Evolutionary conservation across 257 asterid species (phyloP), one percentile per base, ranked within the genome.

Genomic region (Verbascum thapsus): DNA sequence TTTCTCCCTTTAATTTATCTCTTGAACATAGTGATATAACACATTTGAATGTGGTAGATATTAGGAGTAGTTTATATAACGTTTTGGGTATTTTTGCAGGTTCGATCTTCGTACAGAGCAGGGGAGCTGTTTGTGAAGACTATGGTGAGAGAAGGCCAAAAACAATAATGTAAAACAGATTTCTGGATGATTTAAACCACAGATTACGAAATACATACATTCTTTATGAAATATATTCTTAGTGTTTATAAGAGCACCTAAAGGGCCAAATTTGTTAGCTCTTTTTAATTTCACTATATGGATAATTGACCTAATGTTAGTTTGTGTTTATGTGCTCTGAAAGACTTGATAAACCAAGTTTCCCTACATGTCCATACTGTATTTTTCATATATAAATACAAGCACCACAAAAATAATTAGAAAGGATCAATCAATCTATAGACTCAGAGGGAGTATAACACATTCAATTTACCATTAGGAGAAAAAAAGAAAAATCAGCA

Each of bases 91-190:
- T 17, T 55, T 79, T 72, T 62, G 50, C 72, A 92, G 99, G 99
- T 92, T 53, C 97, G 96, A 58, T 92, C 99, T 11, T 92, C 99
- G 0, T 92, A 92, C 53, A 84, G 96, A 69, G 99, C 97, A 12
- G 99, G 99, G 43, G 99, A 92, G 75, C 85, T 92, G n/a, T 92
- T 89, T 80, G 95, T 92, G 23, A 58, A 87, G 85, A 83, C 92
- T 11, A 87, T 92, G 88, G 95, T 92, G 68, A 89, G 82, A 79
- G 76, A 83, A 51, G 61, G 64, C n/a, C 82, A 74, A 61, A 53
- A 59, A 60, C 58, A 53, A 26, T 26, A 26, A 26, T 26, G 5
- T 26, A n/a, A 60, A 1, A 56, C 76, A 12, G 51, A 42, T 8
- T 41, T 62, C 74, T 38, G 52, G 52, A 11, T 72, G 64, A 68